phyloP scores from a whole-genome alignment of 345 rosid species.

The Citrus glauca region DNA sequence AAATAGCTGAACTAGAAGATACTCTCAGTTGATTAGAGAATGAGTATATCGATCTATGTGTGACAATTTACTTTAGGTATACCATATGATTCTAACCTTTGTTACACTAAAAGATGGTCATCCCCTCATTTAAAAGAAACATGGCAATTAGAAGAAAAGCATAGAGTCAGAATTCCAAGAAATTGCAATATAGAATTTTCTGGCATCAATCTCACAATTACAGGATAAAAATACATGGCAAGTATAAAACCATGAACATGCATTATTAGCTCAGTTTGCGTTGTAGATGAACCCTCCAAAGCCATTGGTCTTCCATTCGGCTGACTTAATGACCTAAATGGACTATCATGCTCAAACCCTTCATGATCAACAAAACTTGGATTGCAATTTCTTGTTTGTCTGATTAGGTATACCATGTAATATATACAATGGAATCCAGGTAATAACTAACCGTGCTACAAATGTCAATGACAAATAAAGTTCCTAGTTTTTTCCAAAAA shows the following conservation, averaged over 20 bases:
- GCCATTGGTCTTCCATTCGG: conserved; percentile 69
- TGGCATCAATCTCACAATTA: not conserved
- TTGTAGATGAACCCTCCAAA: conserved; percentile 63
- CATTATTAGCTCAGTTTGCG: conserved; percentile 76
- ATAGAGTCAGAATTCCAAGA: not conserved
- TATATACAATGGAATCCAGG: too few relatives aligned
- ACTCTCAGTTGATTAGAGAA: not conserved
- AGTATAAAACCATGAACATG: not conserved
- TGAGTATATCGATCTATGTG: not conserved
- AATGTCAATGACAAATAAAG: too few relatives aligned
- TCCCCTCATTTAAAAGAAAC: not conserved
- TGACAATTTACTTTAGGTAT: not conserved
- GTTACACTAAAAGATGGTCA: not conserved
- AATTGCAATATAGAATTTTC: not conserved
- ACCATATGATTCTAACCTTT: not conserved
- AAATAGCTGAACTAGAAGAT: not conserved
- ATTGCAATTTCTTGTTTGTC: conserved; percentile 45
- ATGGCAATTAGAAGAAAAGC: not conserved
- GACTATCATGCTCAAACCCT: conserved; percentile 68
- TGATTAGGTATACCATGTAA: conserved; percentile 24
- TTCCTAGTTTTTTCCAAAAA: too few relatives aligned
- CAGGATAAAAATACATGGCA: not conserved
- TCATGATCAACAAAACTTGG: conserved; percentile 50
- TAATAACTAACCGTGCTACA: too few relatives aligned
- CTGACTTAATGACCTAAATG: conserved; percentile 66